A percentile compares a stretch with the other conserved stretches of the same genome.
Conservation (phyloP, 2,329 filamentous ascomycete species). For the Sphaceloma murrayae region DNA sequence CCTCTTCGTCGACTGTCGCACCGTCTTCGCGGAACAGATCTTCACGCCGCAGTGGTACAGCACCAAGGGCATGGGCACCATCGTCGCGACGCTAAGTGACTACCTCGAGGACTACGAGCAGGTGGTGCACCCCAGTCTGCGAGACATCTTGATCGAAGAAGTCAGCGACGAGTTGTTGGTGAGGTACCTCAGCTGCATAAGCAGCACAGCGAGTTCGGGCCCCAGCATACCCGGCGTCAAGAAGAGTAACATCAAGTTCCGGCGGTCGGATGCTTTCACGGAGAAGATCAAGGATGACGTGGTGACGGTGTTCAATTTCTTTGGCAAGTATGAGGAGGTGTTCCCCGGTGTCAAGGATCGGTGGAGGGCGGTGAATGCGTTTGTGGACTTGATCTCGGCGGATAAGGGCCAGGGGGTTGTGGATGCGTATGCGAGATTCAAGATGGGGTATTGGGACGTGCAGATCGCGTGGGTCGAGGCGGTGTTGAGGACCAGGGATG, state of each 20-base stretch:
- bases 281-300: constrained; percentile 94
- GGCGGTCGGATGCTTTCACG: constrained; percentile 73
- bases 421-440: constrained; percentile 73
- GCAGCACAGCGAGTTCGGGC: constrained; percentile 76
- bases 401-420: constrained; percentile 64
- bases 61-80: constrained; percentile 79
- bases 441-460: constrained; percentile 82
- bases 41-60: constrained; percentile 88
- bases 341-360: constrained; percentile 73
- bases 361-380: constrained; percentile 82
- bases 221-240: constrained; percentile 68
- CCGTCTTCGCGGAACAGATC: constrained; percentile 68
- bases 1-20: constrained; percentile 85
- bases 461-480: constrained; percentile 94
- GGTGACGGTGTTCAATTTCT: constrained; percentile 81
- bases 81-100: constrained; percentile 89
- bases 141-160: constrained; percentile 88
- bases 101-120: constrained; percentile 79
- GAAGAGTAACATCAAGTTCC: constrained; percentile 79
- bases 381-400: constrained; percentile 65
- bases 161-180: constrained; percentile 84
- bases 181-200: constrained; percentile 71
- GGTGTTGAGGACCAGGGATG: constrained; percentile 74
- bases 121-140: constrained; percentile 75
- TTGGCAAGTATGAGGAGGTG: constrained; percentile 62